These are phyloP conservation scores for Tricholoma hemisulphureum DNA, from an alignment of 768 basidiomycete genomes.

Conservation along the genomic window DNA sequence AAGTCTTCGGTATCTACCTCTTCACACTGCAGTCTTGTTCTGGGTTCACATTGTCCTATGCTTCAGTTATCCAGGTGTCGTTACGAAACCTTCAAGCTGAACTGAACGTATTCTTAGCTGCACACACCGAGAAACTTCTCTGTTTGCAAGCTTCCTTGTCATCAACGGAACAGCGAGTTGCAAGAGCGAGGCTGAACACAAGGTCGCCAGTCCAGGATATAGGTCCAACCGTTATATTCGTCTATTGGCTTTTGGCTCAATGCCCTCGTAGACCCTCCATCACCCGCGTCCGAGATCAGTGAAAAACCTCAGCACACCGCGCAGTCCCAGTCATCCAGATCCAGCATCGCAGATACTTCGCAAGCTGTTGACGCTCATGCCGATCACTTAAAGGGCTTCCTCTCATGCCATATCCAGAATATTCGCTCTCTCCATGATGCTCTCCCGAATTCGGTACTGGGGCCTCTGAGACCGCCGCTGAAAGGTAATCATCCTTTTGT, in stretches of 20 bases:
- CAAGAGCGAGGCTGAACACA: background rate
- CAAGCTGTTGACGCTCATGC: constrained; percentile 19
- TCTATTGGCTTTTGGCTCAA: background rate
- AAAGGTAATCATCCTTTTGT: background rate
- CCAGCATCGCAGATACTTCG: background rate
- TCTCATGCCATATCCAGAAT: constrained; percentile 25
- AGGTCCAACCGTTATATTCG: background rate
- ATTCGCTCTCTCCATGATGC: constrained; percentile 24
- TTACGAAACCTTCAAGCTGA: constrained; percentile 9
- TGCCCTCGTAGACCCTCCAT: background rate
- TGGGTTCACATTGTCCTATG: background rate
- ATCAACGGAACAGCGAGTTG: background rate
- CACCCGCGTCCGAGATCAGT: background rate
- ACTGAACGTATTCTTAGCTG: constrained; percentile 8
- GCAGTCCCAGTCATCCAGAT: background rate
- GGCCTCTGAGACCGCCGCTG: background rate
- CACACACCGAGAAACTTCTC: constrained; percentile 3
- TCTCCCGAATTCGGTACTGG: constrained; percentile 2
- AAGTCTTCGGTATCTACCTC: background rate
- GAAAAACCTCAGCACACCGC: background rate
- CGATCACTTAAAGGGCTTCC: constrained; percentile 25
- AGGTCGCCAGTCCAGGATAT: background rate
- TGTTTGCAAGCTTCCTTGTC: background rate
- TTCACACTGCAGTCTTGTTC: background rate
- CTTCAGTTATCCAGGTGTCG: background rate